Percentiles rank a stretch among this genome's conserved stretches.
Evolutionary conservation across 2,329 filamentous ascomycete species (phyloP).

Genomic region (Didymellaceae sp.): DNA sequence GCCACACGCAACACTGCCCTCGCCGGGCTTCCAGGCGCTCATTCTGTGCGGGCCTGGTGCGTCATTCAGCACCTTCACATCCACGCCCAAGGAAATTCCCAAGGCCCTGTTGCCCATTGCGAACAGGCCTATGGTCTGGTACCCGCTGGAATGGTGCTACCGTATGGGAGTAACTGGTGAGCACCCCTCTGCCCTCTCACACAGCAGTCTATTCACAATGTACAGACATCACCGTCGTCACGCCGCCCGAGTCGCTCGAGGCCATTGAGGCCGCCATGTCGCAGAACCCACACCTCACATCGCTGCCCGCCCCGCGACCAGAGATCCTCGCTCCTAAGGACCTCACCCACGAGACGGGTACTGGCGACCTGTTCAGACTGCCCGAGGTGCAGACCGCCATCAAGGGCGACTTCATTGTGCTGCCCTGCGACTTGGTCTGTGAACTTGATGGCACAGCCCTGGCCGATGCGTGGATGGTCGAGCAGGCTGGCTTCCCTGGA

Average conservation of each 20-base stretch:
- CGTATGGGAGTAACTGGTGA: conserved; percentile 77
- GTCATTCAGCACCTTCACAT: conserved; percentile 82
- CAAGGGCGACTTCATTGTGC: conserved; percentile 83
- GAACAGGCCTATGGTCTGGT: conserved; percentile 89
- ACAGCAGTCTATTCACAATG: conserved; percentile 1
- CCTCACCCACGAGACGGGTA: conserved; percentile 84
- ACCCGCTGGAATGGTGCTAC: conserved; percentile 84
- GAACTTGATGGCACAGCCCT: conserved; percentile 84
- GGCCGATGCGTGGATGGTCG: conserved; percentile 90
- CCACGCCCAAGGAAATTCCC: conserved; percentile 78
- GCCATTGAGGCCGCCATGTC: conserved; percentile 74
- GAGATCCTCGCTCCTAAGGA: conserved; percentile 77
- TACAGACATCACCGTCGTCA: conserved; percentile 64
- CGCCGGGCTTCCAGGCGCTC: conserved; percentile 80
- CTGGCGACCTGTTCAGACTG: conserved; percentile 84
- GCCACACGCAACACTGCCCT: conserved; percentile 78
- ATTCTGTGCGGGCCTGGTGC: conserved; percentile 84
- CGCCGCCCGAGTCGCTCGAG: conserved; percentile 62
- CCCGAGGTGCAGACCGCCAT: conserved; percentile 81
- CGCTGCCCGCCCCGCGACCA: conserved; percentile 73
- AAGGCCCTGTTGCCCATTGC: conserved; percentile 84
- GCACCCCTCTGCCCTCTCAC: conserved; percentile 30
- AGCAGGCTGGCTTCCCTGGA: conserved; percentile 72
- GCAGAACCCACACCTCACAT: conserved; percentile 78
- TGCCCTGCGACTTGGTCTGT: conserved; percentile 93